These are phyloP conservation scores for Malus orientalis DNA, from an alignment of 306 rosid species.

Conservation along the genomic window DNA sequence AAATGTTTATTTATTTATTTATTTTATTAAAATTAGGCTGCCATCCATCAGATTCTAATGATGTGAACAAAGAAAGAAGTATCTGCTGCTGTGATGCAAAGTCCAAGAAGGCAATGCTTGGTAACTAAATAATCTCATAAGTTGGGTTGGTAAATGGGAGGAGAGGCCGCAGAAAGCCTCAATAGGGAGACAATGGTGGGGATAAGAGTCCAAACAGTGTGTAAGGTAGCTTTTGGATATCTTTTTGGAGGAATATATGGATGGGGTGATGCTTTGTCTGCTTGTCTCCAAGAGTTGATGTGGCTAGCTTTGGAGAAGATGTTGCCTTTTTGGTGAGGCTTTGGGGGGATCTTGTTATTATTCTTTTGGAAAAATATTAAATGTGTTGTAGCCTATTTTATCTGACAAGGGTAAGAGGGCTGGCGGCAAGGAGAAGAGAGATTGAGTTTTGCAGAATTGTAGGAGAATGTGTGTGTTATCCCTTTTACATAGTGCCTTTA, in stretches of 20 bases:
- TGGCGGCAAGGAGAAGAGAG: no score
- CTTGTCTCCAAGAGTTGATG: slow-evolving; percentile 23
- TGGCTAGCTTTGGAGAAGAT: slow-evolving; percentile 37
- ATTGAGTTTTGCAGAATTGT: no score
- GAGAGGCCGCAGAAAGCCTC: slow-evolving; percentile 27
- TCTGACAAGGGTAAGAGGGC: no score
- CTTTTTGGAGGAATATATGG: slow-evolving; percentile 25
- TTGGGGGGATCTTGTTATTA: slow-evolving; percentile 18
- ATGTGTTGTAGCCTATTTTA: no score
- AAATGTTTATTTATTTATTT: not conserved
- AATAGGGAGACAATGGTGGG: slow-evolving; percentile 26
- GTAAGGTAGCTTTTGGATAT: slow-evolving; percentile 41
- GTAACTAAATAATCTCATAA: slow-evolving; percentile 6
- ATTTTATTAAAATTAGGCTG: not conserved
- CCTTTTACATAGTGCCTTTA: no score
- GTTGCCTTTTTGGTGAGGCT: slow-evolving; percentile 24
- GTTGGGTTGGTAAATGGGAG: slow-evolving; percentile 34
- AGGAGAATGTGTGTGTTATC: no score
- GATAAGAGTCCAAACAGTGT: slow-evolving; percentile 19
- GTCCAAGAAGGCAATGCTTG: slow-evolving; percentile 32
- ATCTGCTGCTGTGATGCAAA: slow-evolving; percentile 21
- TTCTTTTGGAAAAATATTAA: not conserved
- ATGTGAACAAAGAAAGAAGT: slow-evolving; percentile 22
- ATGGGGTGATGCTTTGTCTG: slow-evolving; percentile 22
- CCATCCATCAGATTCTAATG: slow-evolving; percentile 13